phyloP scores from a whole-genome alignment of 2,329 filamentous ascomycete genomes.

The Sphaerulina musiva region DNA sequence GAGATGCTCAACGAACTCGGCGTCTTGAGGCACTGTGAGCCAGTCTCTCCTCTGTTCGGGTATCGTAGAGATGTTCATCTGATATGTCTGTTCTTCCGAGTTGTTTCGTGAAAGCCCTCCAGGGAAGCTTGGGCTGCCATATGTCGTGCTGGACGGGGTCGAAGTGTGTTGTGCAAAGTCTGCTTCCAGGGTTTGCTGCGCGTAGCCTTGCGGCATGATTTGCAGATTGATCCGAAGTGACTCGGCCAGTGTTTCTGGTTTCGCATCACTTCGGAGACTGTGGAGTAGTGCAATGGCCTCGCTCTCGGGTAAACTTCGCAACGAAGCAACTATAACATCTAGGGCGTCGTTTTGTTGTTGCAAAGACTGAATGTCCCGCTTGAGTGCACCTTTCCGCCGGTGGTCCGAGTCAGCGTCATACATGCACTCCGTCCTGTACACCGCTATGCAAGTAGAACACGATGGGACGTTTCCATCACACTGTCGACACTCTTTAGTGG shows the following conservation, averaged over 20 bases:
- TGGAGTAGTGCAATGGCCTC: constrained; percentile 41
- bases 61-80: constrained; percentile 2
- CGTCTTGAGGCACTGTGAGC: constrained; percentile 31
- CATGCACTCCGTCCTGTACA: constrained; percentile 46
- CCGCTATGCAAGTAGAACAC: constrained; percentile 47
- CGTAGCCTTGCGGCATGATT: constrained; percentile 30
- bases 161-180: constrained; percentile 29
- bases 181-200: constrained; percentile 31
- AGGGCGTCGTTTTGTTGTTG: constrained; percentile 35
- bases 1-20: constrained; percentile 33
- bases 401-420: constrained; percentile 47
- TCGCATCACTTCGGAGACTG: constrained; percentile 38
- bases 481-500: constrained; percentile 26
- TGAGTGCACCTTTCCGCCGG: constrained; percentile 39
- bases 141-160: constrained; percentile 15
- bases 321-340: constrained; percentile 40
- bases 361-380: constrained; percentile 36
- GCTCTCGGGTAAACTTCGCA: constrained; percentile 41
- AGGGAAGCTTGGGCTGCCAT: constrained; percentile 8
- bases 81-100: constrained; percentile 16
- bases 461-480: constrained; percentile 46
- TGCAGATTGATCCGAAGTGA: constrained; percentile 37
- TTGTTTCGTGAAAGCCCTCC: constrained; percentile 14
- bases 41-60: constrained; percentile 19
- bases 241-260: constrained; percentile 38